Base-by-base conservation (phyloP, 495 filamentous ascomycete genomes). In the Xanthoparmelia taractica region DNA sequence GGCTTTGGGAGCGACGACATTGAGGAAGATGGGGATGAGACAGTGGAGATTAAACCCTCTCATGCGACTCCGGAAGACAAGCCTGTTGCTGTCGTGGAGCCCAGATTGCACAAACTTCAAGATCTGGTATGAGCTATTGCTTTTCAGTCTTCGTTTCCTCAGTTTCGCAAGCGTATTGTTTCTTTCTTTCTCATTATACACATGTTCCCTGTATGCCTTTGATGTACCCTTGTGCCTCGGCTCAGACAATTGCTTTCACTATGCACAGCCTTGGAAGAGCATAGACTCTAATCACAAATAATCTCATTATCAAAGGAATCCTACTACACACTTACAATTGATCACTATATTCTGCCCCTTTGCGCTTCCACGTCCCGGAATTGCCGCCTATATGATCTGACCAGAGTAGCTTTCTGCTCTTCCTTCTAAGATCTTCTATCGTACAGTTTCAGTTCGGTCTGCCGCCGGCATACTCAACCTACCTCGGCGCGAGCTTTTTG, bases 401-500 rank as follows among this genome's bases (percentile, higher is more conserved):
- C 27, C 48, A 29, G 4, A 1, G 4, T 25, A 52, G 48, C 48
- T 52, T 52, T 52, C 27, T 96, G 87, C 74, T 82, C 82, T 71
- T 77, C 77, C 48, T 4, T 52, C 48, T 1, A 52, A 71, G 48
- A 71, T 88, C 27, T 77, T 75, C 31, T 41, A 58, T 8, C 27
- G 36, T 10, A 25, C 23, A 20, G 57, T 58, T 27, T n/a, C 17
- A 29, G 10, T 58, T 43, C 37, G 7, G 13, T 25, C 36, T 40
- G 15, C 25, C 8, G 25, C n/a, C 37, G 57, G 36, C 33, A 40
- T 41, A 8, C n/a, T 43, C 18, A 40, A 54, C 27, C 76, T 98
- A 33, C 91, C 89, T 7, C 87, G 91, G 33, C 85, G 94, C 18
- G 93, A 96, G 68, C 82, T 96, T 60, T 96, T 92, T 80, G 94